phyloP scores from a whole-genome alignment of 1,284 basidiomycete genomes.

The Irpex sp. region DNA sequence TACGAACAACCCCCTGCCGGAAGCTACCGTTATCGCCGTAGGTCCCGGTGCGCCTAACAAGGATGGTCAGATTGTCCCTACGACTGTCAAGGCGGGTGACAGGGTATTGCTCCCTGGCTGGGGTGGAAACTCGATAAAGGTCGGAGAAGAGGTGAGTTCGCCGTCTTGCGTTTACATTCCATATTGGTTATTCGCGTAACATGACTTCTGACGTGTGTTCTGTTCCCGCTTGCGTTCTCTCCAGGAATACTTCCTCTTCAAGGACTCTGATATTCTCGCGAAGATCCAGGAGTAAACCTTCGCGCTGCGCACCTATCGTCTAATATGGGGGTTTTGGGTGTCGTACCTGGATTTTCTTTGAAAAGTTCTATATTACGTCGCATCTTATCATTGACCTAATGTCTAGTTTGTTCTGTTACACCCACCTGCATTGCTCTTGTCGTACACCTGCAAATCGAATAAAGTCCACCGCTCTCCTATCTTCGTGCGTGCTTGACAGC shows the following conservation, averaged over 20 bases:
- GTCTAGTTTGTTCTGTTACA: conserved; percentile 9
- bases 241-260: conserved; percentile 95
- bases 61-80: conserved; percentile 79
- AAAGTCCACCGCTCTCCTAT: conserved; percentile 5
- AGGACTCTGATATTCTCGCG: conserved; percentile 93
- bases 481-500: neutral
- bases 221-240: neutral
- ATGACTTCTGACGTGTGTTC: conserved; percentile 3
- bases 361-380: conserved; percentile 28
- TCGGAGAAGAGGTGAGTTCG: conserved; percentile 87
- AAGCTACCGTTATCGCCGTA: conserved; percentile 94
- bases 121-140: conserved; percentile 95
- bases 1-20: conserved; percentile 83
- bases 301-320: neutral
- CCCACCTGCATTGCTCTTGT: conserved; percentile 8
- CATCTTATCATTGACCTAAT: conserved; percentile 28
- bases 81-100: conserved; percentile 85
- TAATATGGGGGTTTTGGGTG: neutral
- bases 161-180: neutral
- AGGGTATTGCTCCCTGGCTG: conserved; percentile 92
- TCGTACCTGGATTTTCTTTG: neutral
- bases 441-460: conserved; percentile 4
- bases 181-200: neutral
- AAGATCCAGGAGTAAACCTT: conserved; percentile 86
- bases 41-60: conserved; percentile 92